These are phyloP conservation scores for Carex arenaria DNA, from an alignment of 202 grass and related monocot genomes.

Conservation along the genomic window DNA sequence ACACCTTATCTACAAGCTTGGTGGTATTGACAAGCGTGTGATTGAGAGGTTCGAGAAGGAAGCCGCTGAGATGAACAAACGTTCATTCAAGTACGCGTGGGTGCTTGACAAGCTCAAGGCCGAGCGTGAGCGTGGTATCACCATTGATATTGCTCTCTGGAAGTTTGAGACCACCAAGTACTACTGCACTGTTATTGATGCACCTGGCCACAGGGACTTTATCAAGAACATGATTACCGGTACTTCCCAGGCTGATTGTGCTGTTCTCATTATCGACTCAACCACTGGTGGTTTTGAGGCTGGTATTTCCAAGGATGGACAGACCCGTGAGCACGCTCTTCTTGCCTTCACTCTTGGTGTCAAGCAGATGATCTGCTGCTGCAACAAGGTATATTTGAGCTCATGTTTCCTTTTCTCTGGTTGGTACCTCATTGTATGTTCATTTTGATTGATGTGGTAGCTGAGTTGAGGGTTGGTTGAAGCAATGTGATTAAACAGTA, in stretches of 20 bases:
- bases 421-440: not conserved
- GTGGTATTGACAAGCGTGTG: conserved; percentile 91
- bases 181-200: conserved; percentile 84
- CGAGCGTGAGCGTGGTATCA: conserved; percentile 76
- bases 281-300: conserved; percentile 85
- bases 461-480: not conserved
- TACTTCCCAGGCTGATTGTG: conserved; percentile 78
- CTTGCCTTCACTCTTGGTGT: conserved; percentile 91
- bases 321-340: conserved; percentile 74
- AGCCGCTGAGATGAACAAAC: conserved; percentile 79
- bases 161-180: conserved; percentile 83
- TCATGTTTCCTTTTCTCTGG: not conserved
- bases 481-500: not conserved
- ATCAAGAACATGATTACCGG: conserved; percentile 92
- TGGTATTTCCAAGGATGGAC: conserved; percentile 79
- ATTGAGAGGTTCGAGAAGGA: conserved; percentile 84
- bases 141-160: conserved; percentile 80
- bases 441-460: not conserved
- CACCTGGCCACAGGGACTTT: conserved; percentile 74
- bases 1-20: conserved; percentile 90
- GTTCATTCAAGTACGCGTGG: conserved; percentile 90
- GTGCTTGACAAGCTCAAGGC: conserved; percentile 95
- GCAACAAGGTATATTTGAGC: conserved; percentile 59
- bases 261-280: conserved; percentile 75
- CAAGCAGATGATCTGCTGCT: conserved; percentile 93